Conservation (phyloP, 176 grass and related monocot genomes). For the Triticum turgidum region DNA sequence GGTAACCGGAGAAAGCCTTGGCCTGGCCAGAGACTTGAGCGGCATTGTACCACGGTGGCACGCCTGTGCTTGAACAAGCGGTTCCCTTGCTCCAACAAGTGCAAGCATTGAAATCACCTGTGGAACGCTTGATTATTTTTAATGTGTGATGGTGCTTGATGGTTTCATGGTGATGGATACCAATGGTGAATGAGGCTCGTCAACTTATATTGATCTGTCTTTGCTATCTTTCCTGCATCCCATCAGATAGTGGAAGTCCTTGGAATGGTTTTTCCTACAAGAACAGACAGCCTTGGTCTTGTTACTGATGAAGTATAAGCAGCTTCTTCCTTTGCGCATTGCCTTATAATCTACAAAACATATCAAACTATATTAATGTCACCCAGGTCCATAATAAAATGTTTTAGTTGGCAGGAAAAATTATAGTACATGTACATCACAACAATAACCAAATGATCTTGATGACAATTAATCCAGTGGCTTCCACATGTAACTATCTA, state of each 20-base stretch:
- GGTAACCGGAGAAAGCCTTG: conserved; percentile 27
- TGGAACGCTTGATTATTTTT: conserved; percentile 8
- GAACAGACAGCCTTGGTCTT: conserved; percentile 1
- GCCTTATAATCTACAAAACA: conserved; percentile 35
- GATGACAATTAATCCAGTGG: not conserved
- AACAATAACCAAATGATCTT: conserved; percentile 13
- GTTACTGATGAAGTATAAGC: not conserved
- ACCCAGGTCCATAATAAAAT: not conserved
- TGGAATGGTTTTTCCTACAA: conserved; percentile 17
- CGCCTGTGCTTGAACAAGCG: not conserved
- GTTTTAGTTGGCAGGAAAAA: not conserved
- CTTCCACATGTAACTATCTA: not conserved
- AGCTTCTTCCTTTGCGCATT: conserved; percentile 7
- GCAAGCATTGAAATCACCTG: conserved; percentile 30
- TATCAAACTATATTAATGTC: not conserved
- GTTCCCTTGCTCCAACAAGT: conserved; percentile 10
- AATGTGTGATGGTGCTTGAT: conserved; percentile 18
- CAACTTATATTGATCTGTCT: conserved; percentile 29
- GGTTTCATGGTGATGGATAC: conserved; percentile 46
- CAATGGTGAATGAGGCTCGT: conserved; percentile 37
- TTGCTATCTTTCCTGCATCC: conserved; percentile 29
- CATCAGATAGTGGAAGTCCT: conserved; percentile 40
- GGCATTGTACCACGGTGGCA: conserved; percentile 1
- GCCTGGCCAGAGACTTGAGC: not conserved
- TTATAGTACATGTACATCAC: not conserved